phyloP scores from a whole-genome alignment of 2,329 filamentous ascomycete genomes.

The Corinectria fuckeliana region DNA sequence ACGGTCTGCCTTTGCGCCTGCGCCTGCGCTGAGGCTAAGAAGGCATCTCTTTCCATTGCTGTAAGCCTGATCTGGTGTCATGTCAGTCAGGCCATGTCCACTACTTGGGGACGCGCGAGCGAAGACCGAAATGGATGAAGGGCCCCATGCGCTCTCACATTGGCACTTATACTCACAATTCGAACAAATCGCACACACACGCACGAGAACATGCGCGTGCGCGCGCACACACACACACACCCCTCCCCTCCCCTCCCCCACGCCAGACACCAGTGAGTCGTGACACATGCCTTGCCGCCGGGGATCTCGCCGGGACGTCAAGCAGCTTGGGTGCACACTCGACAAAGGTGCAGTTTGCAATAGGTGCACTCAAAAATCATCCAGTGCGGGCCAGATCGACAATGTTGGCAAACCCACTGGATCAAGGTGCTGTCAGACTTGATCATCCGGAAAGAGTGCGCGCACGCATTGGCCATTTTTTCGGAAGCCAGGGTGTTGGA shows the following conservation, averaged over 20 bases:
- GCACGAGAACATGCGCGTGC: background rate
- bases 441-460: conserved; percentile 69
- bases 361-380: conserved; percentile 73
- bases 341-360: conserved; percentile 71
- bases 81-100: conserved; percentile 32
- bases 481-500: conserved; percentile 24
- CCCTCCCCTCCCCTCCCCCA: conserved; percentile 21
- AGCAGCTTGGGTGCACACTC: conserved; percentile 57
- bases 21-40: conserved; percentile 31
- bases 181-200: conserved; percentile 2
- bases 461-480: conserved; percentile 61
- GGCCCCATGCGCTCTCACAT: conserved; percentile 2
- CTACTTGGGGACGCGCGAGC: conserved; percentile 24
- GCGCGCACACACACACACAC: conserved; percentile 16
- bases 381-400: conserved; percentile 70
- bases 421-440: conserved; percentile 71
- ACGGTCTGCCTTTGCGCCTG: conserved; percentile 27
- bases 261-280: conserved; percentile 25
- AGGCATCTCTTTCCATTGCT: conserved; percentile 21
- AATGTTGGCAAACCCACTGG: conserved; percentile 70
- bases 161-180: background rate
- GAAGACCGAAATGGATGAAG: conserved; percentile 14
- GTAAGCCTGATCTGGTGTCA: conserved; percentile 28
- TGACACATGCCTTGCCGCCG: conserved; percentile 26
- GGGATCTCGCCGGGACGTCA: conserved; percentile 28